Evolutionary conservation across 768 basidiomycete species (phyloP), one percentile per base, ranked within the genome.

Genomic region (Lactarius sanguifluus): DNA sequence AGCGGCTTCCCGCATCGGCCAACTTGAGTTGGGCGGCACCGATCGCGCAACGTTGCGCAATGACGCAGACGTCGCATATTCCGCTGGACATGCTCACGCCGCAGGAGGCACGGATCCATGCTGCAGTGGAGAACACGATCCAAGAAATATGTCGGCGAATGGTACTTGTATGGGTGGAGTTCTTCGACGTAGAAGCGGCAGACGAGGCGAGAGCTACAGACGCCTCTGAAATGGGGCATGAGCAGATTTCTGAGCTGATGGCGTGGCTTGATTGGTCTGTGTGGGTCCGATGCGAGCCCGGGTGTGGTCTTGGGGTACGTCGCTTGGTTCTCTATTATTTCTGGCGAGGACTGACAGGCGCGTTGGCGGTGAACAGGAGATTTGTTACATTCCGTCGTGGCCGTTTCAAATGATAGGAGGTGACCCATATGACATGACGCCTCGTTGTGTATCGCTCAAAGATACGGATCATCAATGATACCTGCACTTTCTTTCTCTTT

Each of bases 241-340:
- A 16, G 8, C 61, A 71, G 15, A 20, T 70, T 1, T n/a, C 32
- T 34, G 43, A 64, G 50, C 52, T 72, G 36, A 72, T 72, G 69
- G 32, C 2, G 4, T 72, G 71, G 71, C 64, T 72, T 15, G 71
- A 70, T 50, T 72, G 71, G 71, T 65, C 71, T 3, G 25, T 55
- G 6, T 72, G 71, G 71, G 62, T 65, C 7, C 54, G 54, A 41
- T 72, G 71, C 38, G 50, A 62, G 13, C 67, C 64, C 3, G 64
- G 40, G 4, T 72, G 71, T 7, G 38, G 40, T 30, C 38, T 38
- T 18, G 71, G 65, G 30, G 71, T 71, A 61, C n/a, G 71, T 69
- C 23, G 23, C 28, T 20, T 18, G 5, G 12, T 43, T 52, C 10
- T 43, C 23, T 32, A 15, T 4, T 20, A 43, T 16, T 15, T n/a